Conservation (phyloP, 495 filamentous ascomycete genomes). For the Trichocladium uniseriatum region DNA sequence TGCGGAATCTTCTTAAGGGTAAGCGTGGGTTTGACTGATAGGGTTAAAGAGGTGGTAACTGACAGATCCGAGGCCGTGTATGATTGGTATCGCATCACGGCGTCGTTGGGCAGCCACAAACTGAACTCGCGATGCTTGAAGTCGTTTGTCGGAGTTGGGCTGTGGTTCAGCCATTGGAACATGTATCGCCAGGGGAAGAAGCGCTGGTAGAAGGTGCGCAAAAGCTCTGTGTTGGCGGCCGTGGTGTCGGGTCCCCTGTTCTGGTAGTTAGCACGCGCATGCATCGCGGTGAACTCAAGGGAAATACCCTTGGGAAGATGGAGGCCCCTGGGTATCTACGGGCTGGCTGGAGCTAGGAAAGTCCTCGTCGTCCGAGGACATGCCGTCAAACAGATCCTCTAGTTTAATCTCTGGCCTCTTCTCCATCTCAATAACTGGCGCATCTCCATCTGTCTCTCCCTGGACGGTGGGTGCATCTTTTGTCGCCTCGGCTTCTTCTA, state of each 20-base stretch:
- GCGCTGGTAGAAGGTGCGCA: slow-evolving; percentile 89
- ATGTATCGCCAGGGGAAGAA: slow-evolving; percentile 92
- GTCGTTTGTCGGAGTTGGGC: slow-evolving; percentile 71
- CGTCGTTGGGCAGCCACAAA: slow-evolving; percentile 80
- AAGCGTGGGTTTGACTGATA: not conserved
- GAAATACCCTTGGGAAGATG: slow-evolving; percentile 27
- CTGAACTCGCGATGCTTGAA: slow-evolving; percentile 93
- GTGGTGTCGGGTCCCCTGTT: slow-evolving; percentile 17
- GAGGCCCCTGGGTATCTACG: slow-evolving; percentile 17
- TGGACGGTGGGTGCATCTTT: not conserved
- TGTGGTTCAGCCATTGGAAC: slow-evolving; percentile 98
- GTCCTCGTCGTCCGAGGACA: slow-evolving; percentile 71
- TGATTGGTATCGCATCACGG: slow-evolving; percentile 86
- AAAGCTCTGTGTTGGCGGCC: slow-evolving; percentile 64
- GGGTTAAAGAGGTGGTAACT: slow-evolving; percentile 19
- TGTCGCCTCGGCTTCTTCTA: not conserved
- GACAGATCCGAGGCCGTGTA: slow-evolving; percentile 78
- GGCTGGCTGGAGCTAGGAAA: slow-evolving; percentile 46
- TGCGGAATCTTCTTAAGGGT: slow-evolving; percentile 55
- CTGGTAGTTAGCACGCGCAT: slow-evolving; percentile 4
- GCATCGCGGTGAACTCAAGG: not conserved
- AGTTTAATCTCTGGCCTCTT: slow-evolving; percentile 51
- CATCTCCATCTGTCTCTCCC: not conserved
- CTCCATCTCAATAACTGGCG: slow-evolving; percentile 14
- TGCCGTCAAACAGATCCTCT: slow-evolving; percentile 71